Conservation (phyloP, 2,329 filamentous ascomycete genomes). For the Erysiphe neolycopersici region DNA sequence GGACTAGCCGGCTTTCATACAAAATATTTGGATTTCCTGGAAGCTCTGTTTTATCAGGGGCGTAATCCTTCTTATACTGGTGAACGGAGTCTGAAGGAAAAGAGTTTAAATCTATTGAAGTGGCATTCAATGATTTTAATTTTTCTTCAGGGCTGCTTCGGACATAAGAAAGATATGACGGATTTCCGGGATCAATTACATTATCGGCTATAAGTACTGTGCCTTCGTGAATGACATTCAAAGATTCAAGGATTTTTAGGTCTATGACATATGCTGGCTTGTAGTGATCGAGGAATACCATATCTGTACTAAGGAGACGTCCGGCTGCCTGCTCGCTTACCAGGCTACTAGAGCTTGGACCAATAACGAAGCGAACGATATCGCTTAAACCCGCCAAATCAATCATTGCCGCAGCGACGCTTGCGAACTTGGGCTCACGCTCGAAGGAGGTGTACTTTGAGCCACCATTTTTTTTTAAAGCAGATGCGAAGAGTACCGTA, state of each 20-base stretch:
- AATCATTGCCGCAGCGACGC: slow-evolving; percentile 31
- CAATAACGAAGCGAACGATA: no score
- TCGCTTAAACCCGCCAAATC: no score
- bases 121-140: slow-evolving; percentile 3
- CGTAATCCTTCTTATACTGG: no score
- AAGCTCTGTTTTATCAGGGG: no score
- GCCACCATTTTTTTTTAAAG: slow-evolving; percentile 34
- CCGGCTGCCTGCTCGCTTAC: no score
- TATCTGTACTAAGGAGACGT: no score
- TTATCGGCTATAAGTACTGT: slow-evolving; percentile 42
- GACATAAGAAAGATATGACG: slow-evolving; percentile 44
- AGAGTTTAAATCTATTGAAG: no score
- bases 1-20: slow-evolving; percentile 34
- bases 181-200: slow-evolving; percentile 44
- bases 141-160: slow-evolving; percentile 37
- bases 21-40: slow-evolving; percentile 34
- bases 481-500: slow-evolving; percentile 45
- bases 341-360: no score
- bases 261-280: no score
- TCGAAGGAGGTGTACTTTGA: slow-evolving; percentile 46
- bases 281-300: no score
- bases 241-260: slow-evolving; percentile 34
- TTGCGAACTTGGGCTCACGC: slow-evolving; percentile 45
- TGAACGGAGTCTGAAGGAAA: no score
- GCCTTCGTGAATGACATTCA: slow-evolving; percentile 35